Base-by-base conservation (phyloP, 305 asterid species). In the Vinca major region DNA sequence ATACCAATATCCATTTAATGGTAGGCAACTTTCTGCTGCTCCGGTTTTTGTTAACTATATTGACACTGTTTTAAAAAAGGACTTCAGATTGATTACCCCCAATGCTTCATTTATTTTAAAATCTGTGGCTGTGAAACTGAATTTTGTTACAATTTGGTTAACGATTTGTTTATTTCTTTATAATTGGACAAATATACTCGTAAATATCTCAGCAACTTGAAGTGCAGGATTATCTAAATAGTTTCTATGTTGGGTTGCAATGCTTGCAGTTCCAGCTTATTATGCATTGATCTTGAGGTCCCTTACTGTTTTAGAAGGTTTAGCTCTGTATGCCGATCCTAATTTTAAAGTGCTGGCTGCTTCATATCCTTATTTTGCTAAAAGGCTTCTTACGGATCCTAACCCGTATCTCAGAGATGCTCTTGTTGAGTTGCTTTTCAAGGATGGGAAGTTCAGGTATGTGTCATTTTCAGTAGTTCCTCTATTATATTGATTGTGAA, bases 371-470 rank as follows among this genome's bases (percentile, higher is more conserved):
- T 93, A 93, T 82, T 93, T 93, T 67, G 99, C 99, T 63, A 93
- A 93, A 78, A 86, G 99, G 85, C 96, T 93, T 73, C 96, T 93
- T 62, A 93, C 99, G 19, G 99, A 93, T 83, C 96, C 97, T 65
- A 91, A 93, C 77, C 99, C 99, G 48, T 93, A 93, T 82, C 96
- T 93, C 63, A 89, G 99, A 85, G 99, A 93, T 86, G 99, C 99
- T 73, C 96, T 93, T 49, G 86, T 93, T 64, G 99, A 93, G 91
- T 87, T 93, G 73, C 96, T 93, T 73, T 93, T 93, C 85, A 89
- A 93, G 90, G 99, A 93, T 68, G 96, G 96, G 66, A 86, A 77
- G 81, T 89, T 93, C 95, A 93, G 99, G 99, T 83, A 88, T 74
- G 91, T 63, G 67, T 60, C 14, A 66, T 41, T 65, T 67, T 53